These are phyloP conservation scores for Halophytophthora batemanensis DNA, from an alignment of 352 stramenopile species.

Conservation along the genomic window DNA sequence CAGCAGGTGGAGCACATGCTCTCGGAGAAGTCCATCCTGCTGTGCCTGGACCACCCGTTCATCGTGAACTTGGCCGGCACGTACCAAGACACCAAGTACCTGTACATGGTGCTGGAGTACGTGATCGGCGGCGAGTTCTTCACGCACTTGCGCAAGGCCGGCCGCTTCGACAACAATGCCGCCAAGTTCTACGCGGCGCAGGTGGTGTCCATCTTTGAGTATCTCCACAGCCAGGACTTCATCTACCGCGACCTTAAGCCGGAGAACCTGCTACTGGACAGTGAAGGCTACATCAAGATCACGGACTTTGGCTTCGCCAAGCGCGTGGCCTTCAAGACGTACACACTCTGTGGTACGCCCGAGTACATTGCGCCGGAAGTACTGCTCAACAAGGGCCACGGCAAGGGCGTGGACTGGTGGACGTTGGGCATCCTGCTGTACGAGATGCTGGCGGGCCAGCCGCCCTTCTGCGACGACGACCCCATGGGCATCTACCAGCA, in stretches of 20 bases:
- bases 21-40: conserved; percentile 95
- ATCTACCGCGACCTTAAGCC: conserved; percentile 97
- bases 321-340: conserved; percentile 94
- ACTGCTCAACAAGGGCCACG: conserved; percentile 86
- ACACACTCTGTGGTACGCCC: conserved; percentile 92
- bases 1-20: conserved; percentile 98
- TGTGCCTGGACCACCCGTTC: conserved; percentile 93
- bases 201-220: conserved; percentile 96
- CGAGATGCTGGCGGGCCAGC: conserved; percentile 96
- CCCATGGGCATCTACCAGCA: conserved; percentile 96
- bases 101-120: conserved; percentile 98
- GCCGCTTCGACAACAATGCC: conserved; percentile 91
- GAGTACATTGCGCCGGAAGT: conserved; percentile 94
- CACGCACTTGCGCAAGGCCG: conserved; percentile 92
- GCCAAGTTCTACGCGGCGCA: conserved; percentile 93
- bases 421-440: conserved; percentile 96
- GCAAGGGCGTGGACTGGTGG: conserved; percentile 95
- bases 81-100: conserved; percentile 93
- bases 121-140: conserved; percentile 98
- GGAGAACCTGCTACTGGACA: conserved; percentile 95
- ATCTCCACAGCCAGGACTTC: conserved; percentile 95
- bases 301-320: conserved; percentile 95
- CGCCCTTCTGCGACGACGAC: conserved; percentile 95
- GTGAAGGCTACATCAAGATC: conserved; percentile 95
- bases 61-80: conserved; percentile 94